Percentiles rank a stretch among this genome's conserved stretches.
Evolutionary conservation across 1,284 basidiomycete species (phyloP).

Genomic region (Ustilago shanxiensis): DNA sequence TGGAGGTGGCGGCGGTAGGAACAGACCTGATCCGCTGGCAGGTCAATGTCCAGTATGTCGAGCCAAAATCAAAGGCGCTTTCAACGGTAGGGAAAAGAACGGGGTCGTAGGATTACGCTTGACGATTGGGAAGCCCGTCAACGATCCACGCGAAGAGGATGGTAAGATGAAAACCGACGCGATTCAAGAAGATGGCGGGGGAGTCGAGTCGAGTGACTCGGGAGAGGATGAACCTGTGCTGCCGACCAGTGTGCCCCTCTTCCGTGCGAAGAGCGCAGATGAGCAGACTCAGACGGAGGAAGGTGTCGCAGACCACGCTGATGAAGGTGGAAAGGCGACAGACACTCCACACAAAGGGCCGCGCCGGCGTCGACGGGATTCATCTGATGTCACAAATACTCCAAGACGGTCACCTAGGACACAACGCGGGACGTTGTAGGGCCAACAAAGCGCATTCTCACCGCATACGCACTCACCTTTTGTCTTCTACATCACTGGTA

Average conservation of each 20-base stretch:
- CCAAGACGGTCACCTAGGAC: background rate
- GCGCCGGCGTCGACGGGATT: background rate
- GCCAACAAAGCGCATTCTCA: background rate
- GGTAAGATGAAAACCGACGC: slow-evolving; percentile 29
- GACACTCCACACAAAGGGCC: background rate
- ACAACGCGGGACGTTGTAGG: slow-evolving; percentile 1
- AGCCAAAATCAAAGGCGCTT: slow-evolving; percentile 57
- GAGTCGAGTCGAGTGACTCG: slow-evolving; percentile 10
- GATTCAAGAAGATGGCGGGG: background rate
- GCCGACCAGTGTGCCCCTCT: slow-evolving; percentile 7
- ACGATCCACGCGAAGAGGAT: slow-evolving; percentile 43
- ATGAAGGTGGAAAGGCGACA: background rate
- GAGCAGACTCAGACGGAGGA: background rate
- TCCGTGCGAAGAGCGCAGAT: background rate
- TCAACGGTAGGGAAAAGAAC: slow-evolving; percentile 47
- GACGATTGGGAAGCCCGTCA: slow-evolving; percentile 51
- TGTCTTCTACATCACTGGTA: background rate
- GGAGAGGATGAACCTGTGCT: slow-evolving; percentile 23
- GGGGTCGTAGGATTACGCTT: slow-evolving; percentile 57
- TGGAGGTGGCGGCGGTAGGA: slow-evolving; percentile 14
- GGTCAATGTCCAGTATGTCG: slow-evolving; percentile 64
- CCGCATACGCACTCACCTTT: background rate
- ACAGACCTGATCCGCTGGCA: slow-evolving; percentile 48
- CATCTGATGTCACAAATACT: background rate
- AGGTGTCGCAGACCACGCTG: background rate